Percentiles rank a stretch among this genome's conserved stretches.
These are phyloP conservation scores for Polytrichum formosum DNA, from an alignment of 225 moss, liverwort and hornwort species.

Conservation along the genomic window DNA sequence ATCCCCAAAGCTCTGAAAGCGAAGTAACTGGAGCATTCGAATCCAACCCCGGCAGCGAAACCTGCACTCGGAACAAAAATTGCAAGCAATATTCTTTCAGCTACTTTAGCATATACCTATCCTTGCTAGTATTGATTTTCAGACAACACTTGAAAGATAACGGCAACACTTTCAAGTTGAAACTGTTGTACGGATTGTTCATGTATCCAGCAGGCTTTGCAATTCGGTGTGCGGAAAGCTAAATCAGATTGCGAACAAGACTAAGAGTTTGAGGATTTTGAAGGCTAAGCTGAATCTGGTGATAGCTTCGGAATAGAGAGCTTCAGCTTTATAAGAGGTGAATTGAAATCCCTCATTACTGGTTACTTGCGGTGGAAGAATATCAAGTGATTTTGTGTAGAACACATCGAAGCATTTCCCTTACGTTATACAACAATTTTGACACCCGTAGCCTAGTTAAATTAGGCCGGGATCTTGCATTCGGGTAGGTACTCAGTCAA, in stretches of 20 bases:
- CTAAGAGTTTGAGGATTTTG: conserved; percentile 74
- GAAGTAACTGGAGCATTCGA: conserved; percentile 23
- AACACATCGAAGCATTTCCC: too few species aligned
- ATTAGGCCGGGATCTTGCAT: not conserved
- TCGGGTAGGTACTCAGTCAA: too few species aligned
- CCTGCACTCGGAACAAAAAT: conserved; percentile 20
- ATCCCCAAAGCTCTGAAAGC: conserved; percentile 35
- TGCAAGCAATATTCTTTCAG: not conserved
- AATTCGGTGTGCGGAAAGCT: conserved; percentile 7
- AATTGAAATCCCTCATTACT: too few species aligned
- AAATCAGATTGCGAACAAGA: conserved; percentile 44
- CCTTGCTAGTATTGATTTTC: conserved; percentile 2
- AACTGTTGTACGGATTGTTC: too few species aligned
- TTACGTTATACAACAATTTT: too few species aligned
- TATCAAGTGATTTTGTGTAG: too few species aligned
- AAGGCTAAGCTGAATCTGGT: conserved; percentile 78
- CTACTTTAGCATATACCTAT: not conserved
- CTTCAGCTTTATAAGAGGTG: too few species aligned
- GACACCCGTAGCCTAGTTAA: conserved; percentile 7
- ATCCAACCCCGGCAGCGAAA: conserved; percentile 35
- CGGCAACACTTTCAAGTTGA: too few species aligned
- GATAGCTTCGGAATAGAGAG: conserved; percentile 74
- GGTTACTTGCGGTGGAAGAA: too few species aligned
- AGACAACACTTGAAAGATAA: too few species aligned
- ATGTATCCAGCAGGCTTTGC: too few species aligned